A percentile compares a stretch with the other conserved stretches of the same genome.
phyloP scores from a whole-genome alignment of 2,329 filamentous ascomycete genomes.

The Cercospora berteroae region DNA sequence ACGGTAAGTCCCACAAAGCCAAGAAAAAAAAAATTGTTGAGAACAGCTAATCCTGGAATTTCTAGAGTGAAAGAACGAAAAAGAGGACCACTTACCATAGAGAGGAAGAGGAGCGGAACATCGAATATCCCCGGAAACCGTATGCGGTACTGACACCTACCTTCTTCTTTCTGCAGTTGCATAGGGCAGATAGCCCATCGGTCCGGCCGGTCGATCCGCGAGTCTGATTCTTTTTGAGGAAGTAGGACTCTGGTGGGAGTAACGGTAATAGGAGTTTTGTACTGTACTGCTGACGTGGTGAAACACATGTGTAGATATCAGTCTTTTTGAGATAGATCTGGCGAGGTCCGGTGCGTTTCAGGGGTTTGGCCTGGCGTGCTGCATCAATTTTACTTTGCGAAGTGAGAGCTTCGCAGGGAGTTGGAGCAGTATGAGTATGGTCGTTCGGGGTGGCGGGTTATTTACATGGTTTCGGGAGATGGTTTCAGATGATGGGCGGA shows the following conservation, averaged over 20 bases:
- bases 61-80: background rate
- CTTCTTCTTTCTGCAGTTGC: background rate
- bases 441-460: background rate
- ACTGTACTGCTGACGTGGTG: background rate
- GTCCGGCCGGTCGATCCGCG: background rate
- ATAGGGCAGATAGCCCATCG: background rate
- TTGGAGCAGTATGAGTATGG: constrained; percentile 9
- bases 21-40: background rate
- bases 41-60: background rate
- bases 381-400: constrained; percentile 2
- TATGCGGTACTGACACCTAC: constrained; percentile 4
- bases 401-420: background rate
- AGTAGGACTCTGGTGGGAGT: background rate
- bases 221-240: background rate
- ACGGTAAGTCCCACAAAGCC: background rate
- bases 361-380: constrained; percentile 1
- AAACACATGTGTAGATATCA: background rate
- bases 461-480: background rate
- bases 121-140: background rate
- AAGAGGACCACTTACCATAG: background rate
- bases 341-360: constrained; percentile 9
- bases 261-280: no score
- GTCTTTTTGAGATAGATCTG: background rate
- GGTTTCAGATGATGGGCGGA: background rate
- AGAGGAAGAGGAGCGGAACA: background rate